Evolutionary conservation across 371 early-diverging fungal genomes (phyloP), one percentile per base, ranked within the genome.

Genomic region (Mortierella sp.): DNA sequence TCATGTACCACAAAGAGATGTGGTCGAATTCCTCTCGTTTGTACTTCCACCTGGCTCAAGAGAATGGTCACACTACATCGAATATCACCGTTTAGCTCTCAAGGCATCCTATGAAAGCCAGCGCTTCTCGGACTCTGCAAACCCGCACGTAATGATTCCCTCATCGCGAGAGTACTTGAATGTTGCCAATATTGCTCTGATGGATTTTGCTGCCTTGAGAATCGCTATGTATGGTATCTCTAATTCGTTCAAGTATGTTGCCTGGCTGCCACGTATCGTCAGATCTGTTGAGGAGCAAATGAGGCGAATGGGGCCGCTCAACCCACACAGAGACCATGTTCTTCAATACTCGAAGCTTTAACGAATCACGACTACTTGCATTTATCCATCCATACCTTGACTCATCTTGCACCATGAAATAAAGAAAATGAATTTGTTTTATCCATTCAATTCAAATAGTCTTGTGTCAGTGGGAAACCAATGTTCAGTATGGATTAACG

Each of bases 171-270:
- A 74, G 15, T 80, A 80, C 58, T 28, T 67, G 53, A 72, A 80
- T 6, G 71, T 80, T 34, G 81, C 81, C 57, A 71, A 80, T 23
- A 68, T 80, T 53, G 81, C 75, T 2, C 62, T 80, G 22, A 61
- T 80, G 81, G 81, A 80, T 15, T 80, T 75, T 65, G 75, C 81
- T 19, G 64, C 81, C 1, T 64, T 68, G 29, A 64, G 81, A 10
- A 56, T 80, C 31, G 67, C 81, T 37, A 80, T 80, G 75, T 71
- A 71, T 53, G 81, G 81, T 7, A 68, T 80, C 26, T 80, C 81
- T 3, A 75, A 75, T 51, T 66, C 81, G 13, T 80, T 80, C 72
- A 80, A 80, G 71, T 47, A 64, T 22, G 65, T 80, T 2, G 57
- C 70, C 10, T 80, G 81, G 81, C 47, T 80, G 58, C 81, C 81